Evolutionary conservation across 306 rosid genomes (phyloP).

Genomic region (Prunus padus): DNA sequence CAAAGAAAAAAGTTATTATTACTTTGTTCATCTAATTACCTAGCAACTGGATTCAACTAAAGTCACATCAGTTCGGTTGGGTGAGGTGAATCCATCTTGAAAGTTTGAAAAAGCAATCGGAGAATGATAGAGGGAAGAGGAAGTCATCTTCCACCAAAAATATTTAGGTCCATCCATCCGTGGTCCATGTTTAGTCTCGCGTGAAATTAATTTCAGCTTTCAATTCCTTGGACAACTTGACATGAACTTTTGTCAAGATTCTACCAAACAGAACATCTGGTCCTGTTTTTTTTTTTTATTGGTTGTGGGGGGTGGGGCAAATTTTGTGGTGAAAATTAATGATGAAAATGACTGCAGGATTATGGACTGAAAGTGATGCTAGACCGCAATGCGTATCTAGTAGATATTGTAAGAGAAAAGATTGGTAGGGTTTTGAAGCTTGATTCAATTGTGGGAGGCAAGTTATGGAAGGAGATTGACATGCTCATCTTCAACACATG

Average conservation of each 20-base stretch:
- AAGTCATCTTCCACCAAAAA: slow-evolving; percentile 2
- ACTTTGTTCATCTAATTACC: no score
- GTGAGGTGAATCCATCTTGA: not conserved
- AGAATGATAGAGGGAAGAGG: not conserved
- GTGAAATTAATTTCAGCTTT: slow-evolving; percentile 13
- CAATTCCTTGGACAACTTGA: not conserved
- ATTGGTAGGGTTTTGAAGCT: slow-evolving; percentile 81
- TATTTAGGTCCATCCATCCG: not conserved
- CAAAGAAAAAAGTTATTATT: no score
- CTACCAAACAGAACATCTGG: slow-evolving; percentile 5
- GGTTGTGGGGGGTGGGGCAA: not conserved
- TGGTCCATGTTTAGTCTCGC: not conserved
- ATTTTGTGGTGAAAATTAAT: not conserved
- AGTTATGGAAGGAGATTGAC: slow-evolving; percentile 59
- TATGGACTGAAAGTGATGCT: slow-evolving; percentile 73
- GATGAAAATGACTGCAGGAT: slow-evolving; percentile 41
- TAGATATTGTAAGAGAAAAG: slow-evolving; percentile 59
- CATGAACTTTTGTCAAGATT: not conserved
- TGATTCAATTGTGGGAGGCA: slow-evolving; percentile 64
- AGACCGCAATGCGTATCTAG: slow-evolving; percentile 73
- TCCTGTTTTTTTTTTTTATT: not conserved
- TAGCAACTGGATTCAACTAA: not conserved
- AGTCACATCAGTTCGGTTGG: slow-evolving; percentile 2
- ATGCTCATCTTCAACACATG: slow-evolving; percentile 90
- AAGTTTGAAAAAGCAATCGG: not conserved